phyloP scores from a whole-genome alignment of 73 alveolate species.

The Stentor roeselii region DNA sequence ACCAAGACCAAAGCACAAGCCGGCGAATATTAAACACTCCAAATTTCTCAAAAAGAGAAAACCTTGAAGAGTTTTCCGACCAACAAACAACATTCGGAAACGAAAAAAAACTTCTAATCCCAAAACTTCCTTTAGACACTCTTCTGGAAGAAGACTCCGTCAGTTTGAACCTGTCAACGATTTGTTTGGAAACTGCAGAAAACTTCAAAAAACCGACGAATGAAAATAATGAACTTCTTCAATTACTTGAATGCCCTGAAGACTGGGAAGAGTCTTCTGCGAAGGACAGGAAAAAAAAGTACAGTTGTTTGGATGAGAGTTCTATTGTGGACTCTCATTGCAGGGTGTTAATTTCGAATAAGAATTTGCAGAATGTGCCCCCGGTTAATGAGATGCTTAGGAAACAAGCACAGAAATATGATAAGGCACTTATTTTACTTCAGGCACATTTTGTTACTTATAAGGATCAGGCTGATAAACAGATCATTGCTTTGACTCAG shows the following conservation, averaged over 20 bases:
- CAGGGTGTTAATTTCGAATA: background rate
- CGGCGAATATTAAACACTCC: background rate
- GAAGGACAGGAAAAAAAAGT: background rate
- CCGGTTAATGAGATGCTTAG: background rate
- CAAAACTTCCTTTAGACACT: slow-evolving; percentile 21
- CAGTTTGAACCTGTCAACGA: slow-evolving; percentile 2
- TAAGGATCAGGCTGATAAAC: slow-evolving; percentile 14
- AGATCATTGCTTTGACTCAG: background rate
- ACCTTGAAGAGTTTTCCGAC: background rate
- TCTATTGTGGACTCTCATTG: slow-evolving; percentile 7
- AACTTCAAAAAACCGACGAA: background rate
- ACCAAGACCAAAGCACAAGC: background rate
- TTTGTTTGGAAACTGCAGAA: background rate
- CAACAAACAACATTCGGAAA: slow-evolving; percentile 19
- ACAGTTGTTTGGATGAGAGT: slow-evolving; percentile 7
- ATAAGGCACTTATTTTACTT: background rate
- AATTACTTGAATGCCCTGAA: slow-evolving; percentile 17
- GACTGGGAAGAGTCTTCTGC: background rate
- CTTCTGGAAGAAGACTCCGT: slow-evolving; percentile 27
- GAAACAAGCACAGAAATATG: slow-evolving; percentile 27
- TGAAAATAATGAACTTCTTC: background rate
- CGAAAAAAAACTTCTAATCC: background rate
- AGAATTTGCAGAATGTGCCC: background rate
- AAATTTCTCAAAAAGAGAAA: background rate
- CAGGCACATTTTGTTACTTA: slow-evolving; percentile 3